Base-by-base conservation (phyloP, 345 rosid genomes). In the Salix koriyanagi region DNA sequence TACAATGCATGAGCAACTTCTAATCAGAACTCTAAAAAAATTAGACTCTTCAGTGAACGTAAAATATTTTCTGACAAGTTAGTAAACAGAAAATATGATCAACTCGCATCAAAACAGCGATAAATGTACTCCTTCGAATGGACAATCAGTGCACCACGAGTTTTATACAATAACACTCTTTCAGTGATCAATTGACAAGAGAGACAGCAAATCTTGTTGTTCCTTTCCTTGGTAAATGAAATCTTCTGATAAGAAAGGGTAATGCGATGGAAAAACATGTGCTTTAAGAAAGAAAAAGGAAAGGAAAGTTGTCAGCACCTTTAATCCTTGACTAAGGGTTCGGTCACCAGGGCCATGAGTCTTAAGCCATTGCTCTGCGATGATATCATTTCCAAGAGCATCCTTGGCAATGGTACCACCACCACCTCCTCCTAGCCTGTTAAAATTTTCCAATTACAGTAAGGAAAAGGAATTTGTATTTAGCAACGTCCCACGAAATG, bases 351-450 rank as follows among this genome's bases (percentile, higher is more conserved):
- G 87, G 76, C 91, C 93, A 62, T 91, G 98, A 79, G 72, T 91
- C 87, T 91, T 87, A 37, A 93, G 91, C 99, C 99, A 93, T 76
- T 91, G 89, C 0, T 46, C 86, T 36, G 89, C 94, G 79, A 91
- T 0, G 23, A 96, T 78, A 80, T 93, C 97, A 37, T 96, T 96
- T 67, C 97, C 98, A 30, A 90, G 0, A 21, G 99, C 99, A 86
- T 95, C 99, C 83, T 93, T 91, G 76, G 98, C 99, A 72, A 84
- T n/a, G 6, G 88, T 93, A 74, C 97, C 98, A 60, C 88, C 93
- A 74, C 87, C 86, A 14, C 62, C 84, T 78, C 89, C 88, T 71
- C 90, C 85, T 13, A 77, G 34, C 46, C 98, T 93, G 87, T 72
- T 56, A 61, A n/a, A 32, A 16, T 44, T 69, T 58, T 25, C 67